Evolutionary conservation across 2,329 filamentous ascomycete species (phyloP), one percentile per base, ranked within the genome.

Genomic region (Aspergillus quadrilineatus): DNA sequence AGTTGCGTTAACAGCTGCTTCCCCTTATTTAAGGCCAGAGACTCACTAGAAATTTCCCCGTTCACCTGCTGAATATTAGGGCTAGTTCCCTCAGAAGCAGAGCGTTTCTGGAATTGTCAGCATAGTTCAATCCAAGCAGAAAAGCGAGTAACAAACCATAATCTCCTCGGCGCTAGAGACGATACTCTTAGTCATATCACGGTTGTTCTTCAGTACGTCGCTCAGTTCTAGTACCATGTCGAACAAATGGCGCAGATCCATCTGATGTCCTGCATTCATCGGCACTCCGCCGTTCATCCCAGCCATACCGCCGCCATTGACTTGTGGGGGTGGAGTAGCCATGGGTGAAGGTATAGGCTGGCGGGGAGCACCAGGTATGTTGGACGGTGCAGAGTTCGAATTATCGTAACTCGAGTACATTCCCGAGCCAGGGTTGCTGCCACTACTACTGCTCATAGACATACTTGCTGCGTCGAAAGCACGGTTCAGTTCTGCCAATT

Each of bases 171-270:
- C 78, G 57, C 76, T 77, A 17, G 71, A 67, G n/a, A 80, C 77
- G 57, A 81, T 79, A 41, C 71, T 76, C 50, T 75, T 77, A 47
- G 79, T 80, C 60, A 76, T 74, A 58, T 80, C 79, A 14, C 79
- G 75, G 56, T 81, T 81, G 55, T 76, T 76, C 61, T 77, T 76
- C 51, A 81, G 65, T 1, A 80, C 74, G 14, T 78, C 75, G 47
- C 78, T 79, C 59, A 81, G 64, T 57, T 81, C 79, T 52, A 78
- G 64, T 29, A 81, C 76, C 72, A 79, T 79, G 36, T 79, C 75
- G 56, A 78, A 80, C 2, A 81, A 69, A 53, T 79, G 75, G 59
- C 80, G 78, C 47, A 81, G 68, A 60, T 81, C 79, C 75, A 80
- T 79, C 66, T 80, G 77, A 53, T 80, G 79, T 9, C 79, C 79